Base-by-base conservation (phyloP, 371 early-diverging fungal genomes). In the Coemansia sp. region DNA sequence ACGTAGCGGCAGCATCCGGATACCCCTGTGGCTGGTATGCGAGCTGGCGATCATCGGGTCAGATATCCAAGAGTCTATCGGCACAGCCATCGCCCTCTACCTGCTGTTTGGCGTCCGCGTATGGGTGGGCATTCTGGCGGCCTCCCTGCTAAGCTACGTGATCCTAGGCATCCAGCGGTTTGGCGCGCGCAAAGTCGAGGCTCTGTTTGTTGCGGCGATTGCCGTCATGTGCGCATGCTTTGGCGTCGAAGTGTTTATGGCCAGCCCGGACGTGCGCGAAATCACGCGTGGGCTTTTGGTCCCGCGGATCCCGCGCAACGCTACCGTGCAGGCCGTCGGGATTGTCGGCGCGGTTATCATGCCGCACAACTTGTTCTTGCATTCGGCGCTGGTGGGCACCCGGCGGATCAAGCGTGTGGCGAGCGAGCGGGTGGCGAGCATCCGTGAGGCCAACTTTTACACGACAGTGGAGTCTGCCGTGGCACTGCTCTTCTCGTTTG, bases 321-420 rank as follows among this genome's bases (percentile, higher is more conserved):
- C 86, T 1, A 79, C 76, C 2, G 81, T 86, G 13, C 86, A 86
- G 63, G 87, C 87, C 3, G 86, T 87, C 5, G 87, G 86, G 26
- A 85, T 87, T 73, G 70, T 88, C 11, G 89, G 89, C 2, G 86
- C 86, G 0, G 83, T 86, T 0, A 82, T 89, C 40, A 89, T 89
- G 90, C 90, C 90, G 1, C 90, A 89, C 62, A 88, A 89, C 62
- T 81, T 89, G 77, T 89, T 82, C 62, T 68, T 89, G 54, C 90
- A 89, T 51, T 69, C 85, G 57, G 84, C 85, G 4, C 71, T 87
- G 48, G 86, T 85, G 1, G 69, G 70, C 13, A 69, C 74, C 1
- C 65, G 74, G 9, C 57, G 60, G 2, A 69, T 70, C 62, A 63
- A 60, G 47, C 59, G 70, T 7, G 45, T 43, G 3, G 52, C 51